Conservation (phyloP, 2,329 filamentous ascomycete species). For the Nannizziopsis arthrosporioides region DNA sequence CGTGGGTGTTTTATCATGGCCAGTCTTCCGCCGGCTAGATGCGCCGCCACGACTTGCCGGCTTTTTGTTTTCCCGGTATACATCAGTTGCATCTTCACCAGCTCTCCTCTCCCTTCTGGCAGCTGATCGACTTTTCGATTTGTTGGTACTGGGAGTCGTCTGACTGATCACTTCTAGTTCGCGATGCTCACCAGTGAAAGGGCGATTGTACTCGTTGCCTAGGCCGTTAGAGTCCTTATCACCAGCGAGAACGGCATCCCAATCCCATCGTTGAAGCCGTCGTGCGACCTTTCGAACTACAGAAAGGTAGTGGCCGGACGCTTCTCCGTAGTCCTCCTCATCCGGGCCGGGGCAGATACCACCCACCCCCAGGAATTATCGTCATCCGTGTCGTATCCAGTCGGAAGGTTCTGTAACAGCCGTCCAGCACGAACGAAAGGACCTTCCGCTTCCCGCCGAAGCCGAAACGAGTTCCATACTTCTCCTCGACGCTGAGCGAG, state of each 20-base stretch:
- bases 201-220: conserved; percentile 7
- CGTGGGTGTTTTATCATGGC: too few species aligned
- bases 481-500: conserved; percentile 33
- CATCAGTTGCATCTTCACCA: neutral
- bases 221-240: conserved; percentile 13
- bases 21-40: neutral
- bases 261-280: conserved; percentile 37
- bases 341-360: conserved; percentile 32
- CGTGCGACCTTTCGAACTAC: conserved; percentile 34
- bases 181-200: neutral
- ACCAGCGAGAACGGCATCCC: conserved; percentile 21
- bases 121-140: conserved; percentile 1
- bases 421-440: conserved; percentile 33
- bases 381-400: conserved; percentile 38
- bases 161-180: conserved; percentile 6
- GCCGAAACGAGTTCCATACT: conserved; percentile 28
- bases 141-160: neutral
- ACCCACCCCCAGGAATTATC: conserved; percentile 35
- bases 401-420: conserved; percentile 32
- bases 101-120: conserved; percentile 8
- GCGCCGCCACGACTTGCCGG: neutral
- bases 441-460: conserved; percentile 29
- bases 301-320: conserved; percentile 35
- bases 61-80: conserved; percentile 1
- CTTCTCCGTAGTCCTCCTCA: conserved; percentile 38